phyloP scores from a whole-genome alignment of 2,329 filamentous ascomycete genomes.

The Colletotrichum viniferum region DNA sequence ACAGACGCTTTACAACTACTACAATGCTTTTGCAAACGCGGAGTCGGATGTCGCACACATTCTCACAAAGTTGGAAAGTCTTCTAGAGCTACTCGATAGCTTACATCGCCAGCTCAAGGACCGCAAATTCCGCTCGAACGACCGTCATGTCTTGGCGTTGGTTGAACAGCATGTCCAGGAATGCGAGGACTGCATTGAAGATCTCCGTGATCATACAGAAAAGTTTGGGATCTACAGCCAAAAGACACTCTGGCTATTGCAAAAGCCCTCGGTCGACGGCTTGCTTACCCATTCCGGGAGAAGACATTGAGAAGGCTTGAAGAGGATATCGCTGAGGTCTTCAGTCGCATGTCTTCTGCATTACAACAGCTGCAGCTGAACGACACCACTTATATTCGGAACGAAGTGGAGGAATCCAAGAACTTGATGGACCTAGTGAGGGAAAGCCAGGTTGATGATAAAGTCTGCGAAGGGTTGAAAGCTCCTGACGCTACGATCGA shows the following conservation, averaged over 20 bases:
- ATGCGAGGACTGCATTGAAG: conserved; percentile 31
- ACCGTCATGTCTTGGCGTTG: conserved; percentile 22
- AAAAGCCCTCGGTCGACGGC: conserved; percentile 18
- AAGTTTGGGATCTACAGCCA: conserved; percentile 26
- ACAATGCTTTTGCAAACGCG: conserved; percentile 31
- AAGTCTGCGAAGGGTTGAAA: conserved; percentile 36
- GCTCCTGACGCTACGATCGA: conserved; percentile 39
- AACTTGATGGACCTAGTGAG: conserved; percentile 28
- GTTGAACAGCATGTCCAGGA: conserved; percentile 29
- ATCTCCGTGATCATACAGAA: conserved; percentile 28
- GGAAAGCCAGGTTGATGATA: conserved; percentile 27
- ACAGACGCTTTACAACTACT: conserved; percentile 36
- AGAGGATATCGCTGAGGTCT: conserved; percentile 36
- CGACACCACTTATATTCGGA: conserved; percentile 25
- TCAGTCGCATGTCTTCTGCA: conserved; percentile 32
- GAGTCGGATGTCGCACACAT: conserved; percentile 30
- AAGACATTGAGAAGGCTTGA: conserved; percentile 42
- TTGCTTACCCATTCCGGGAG: conserved; percentile 35
- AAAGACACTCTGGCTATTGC: background rate
- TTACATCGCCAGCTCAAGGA: conserved; percentile 18
- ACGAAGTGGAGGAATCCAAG: conserved; percentile 30
- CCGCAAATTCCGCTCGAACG: conserved; percentile 28
- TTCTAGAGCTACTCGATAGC: conserved; percentile 28
- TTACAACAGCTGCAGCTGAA: conserved; percentile 35
- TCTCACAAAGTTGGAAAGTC: conserved; percentile 26